Evolutionary conservation across 2,329 filamentous ascomycete genomes (phyloP), one percentile per base, ranked within the genome.

Genomic region (Aspergillus ochraceoroseus): DNA sequence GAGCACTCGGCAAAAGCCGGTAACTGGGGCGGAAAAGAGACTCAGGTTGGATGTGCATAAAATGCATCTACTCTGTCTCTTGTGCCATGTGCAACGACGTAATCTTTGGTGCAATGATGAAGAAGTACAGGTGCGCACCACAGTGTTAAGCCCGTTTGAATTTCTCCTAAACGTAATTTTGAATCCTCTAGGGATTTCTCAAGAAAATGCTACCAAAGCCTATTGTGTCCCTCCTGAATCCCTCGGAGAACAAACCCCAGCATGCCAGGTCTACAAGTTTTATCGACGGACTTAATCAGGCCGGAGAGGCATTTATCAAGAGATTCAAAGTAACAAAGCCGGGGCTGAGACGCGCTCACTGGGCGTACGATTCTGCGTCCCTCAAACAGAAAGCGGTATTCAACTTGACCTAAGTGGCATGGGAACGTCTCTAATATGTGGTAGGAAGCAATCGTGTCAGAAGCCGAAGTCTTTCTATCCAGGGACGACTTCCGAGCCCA

Each of bases 81-180:
- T 98, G 11, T 79, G 80, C 7, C 87, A 96, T 62, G 75, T 82
- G 11, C 76, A 85, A 50, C 72, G 79, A 42, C 80, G 89, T 40
- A 98, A 96, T 58, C 71, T 77, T 39, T 95, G 90, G 87, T 95
- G 89, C 66, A 94, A 94, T 55, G 83, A 90, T 57, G 54, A 68
- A 9, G 66, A 74, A 41, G 77, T 85, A 6, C 87, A 94, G 58
- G 74, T 71, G 49, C 38, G 57, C 47, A 26, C 18, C 34, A 29
- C 11, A 4, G 12, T 17, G 25, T 27, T 23, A 11, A 11, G 8
- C 12, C 22, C 7, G 13, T 34, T 23, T 34, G 17, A 31, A 25
- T 9, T 4, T 11, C 11, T 42, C 18, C 27, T 32, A 27, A 8
- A 17, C 17, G 30, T 20, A 40, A 29, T 40, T 41, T 18, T 19